Evolutionary conservation across 2,329 filamentous ascomycete genomes (phyloP).

Genomic region (Fusarium sororula): DNA sequence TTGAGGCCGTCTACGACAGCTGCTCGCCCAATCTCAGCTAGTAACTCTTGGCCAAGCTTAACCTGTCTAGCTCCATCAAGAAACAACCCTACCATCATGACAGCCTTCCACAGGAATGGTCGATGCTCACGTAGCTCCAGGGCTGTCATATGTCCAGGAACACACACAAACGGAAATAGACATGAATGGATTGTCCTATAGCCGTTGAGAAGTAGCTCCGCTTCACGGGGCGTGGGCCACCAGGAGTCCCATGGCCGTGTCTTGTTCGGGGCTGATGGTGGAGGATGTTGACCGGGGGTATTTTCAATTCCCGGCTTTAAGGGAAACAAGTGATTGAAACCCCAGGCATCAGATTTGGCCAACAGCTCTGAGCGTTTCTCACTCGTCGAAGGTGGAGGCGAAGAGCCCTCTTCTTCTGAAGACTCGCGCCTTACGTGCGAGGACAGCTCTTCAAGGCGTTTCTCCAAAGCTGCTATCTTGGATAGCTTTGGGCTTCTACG

Average conservation of each 20-base stretch:
- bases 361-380: slow-evolving; percentile 8
- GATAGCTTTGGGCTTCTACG: slow-evolving; percentile 59
- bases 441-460: slow-evolving; percentile 59
- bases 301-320: slow-evolving; percentile 14
- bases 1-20: slow-evolving; percentile 53
- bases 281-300: slow-evolving; percentile 8
- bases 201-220: slow-evolving; percentile 49
- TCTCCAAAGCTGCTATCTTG: slow-evolving; percentile 61
- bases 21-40: slow-evolving; percentile 54
- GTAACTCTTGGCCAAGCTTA: slow-evolving; percentile 54
- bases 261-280: slow-evolving; percentile 16
- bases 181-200: slow-evolving; percentile 48
- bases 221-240: slow-evolving; percentile 56
- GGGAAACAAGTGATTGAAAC: slow-evolving; percentile 51
- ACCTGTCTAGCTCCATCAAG: slow-evolving; percentile 56
- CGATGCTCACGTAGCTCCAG: slow-evolving; percentile 49
- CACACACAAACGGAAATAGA: slow-evolving; percentile 57
- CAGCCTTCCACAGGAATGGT: slow-evolving; percentile 60
- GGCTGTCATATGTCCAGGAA: slow-evolving; percentile 50
- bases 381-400: slow-evolving; percentile 5
- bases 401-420: slow-evolving; percentile 10
- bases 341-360: slow-evolving; percentile 25
- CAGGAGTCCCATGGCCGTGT: slow-evolving; percentile 42
- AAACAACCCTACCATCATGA: slow-evolving; percentile 57
- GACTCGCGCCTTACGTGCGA: slow-evolving; percentile 52